Percentiles rank a stretch among this genome's conserved stretches.
Conservation (phyloP, 148 eudicot genomes). For the Cornus florida region DNA sequence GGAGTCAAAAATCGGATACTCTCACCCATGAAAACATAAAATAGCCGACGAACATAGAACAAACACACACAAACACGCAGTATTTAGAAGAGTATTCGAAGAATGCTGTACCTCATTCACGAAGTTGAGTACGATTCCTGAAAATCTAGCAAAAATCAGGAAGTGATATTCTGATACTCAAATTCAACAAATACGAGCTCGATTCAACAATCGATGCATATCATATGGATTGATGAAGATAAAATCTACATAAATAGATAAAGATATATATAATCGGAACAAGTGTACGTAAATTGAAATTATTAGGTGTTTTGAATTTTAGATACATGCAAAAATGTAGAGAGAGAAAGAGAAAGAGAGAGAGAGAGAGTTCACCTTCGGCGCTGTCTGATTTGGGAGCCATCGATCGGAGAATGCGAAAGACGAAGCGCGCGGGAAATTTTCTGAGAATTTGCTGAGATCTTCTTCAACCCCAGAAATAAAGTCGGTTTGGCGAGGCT, state of each 20-base stretch:
- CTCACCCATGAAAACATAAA: neutral
- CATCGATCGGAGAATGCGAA: constrained; percentile 19
- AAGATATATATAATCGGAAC: too few relatives aligned
- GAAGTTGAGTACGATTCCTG: constrained; percentile 91
- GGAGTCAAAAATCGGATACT: neutral
- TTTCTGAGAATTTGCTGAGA: neutral
- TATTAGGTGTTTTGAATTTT: neutral
- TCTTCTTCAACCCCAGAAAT: too few relatives aligned
- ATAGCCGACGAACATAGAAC: neutral
- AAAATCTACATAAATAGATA: neutral
- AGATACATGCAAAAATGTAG: neutral
- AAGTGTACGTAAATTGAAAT: neutral
- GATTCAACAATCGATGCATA: neutral
- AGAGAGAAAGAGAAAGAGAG: neutral
- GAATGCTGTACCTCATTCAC: constrained; percentile 71
- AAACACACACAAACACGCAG: neutral
- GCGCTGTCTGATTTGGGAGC: constrained; percentile 38
- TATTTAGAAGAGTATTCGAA: neutral
- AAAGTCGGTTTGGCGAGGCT: too few relatives aligned
- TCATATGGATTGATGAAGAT: neutral
- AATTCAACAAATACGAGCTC: neutral
- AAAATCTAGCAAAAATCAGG: constrained; percentile 1
- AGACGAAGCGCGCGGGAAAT: constrained; percentile 15
- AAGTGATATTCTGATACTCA: neutral
- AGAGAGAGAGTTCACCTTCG: constrained; percentile 40